These are phyloP conservation scores for Pseudisothecium myosuroides DNA, from an alignment of 225 moss, liverwort and hornwort genomes.

Conservation along the genomic window DNA sequence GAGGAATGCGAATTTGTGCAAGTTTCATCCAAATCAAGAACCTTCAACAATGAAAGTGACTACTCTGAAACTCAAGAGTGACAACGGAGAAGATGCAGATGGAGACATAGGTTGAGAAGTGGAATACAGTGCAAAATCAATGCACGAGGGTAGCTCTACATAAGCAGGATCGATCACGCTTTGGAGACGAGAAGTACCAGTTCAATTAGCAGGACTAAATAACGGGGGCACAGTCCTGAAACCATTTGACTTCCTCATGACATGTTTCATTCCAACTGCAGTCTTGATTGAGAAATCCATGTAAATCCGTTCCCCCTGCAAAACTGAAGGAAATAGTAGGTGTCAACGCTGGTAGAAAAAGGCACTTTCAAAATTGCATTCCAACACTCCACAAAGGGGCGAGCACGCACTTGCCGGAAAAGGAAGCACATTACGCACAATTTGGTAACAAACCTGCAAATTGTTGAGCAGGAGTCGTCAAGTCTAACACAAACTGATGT, in stretches of 20 bases:
- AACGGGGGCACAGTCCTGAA: not conserved
- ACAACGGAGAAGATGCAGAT: not conserved
- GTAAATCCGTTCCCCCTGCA: no score
- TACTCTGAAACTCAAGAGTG: not conserved
- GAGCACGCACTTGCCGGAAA: not conserved
- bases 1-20: not conserved
- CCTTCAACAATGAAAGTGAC: not conserved
- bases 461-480: not conserved
- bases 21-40: not conserved
- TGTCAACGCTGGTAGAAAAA: not conserved
- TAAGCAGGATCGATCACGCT: not conserved
- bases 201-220: not conserved
- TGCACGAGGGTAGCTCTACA: accelerated
- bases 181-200: not conserved
- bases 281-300: not conserved
- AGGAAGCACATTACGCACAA: no score
- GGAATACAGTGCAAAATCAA: not conserved
- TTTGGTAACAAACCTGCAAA: not conserved
- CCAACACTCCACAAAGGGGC: no score
- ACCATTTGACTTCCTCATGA: not conserved
- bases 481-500: accelerated
- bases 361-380: not conserved
- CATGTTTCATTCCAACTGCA: not conserved
- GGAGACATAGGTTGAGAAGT: not conserved
- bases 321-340: no score